phyloP scores from a whole-genome alignment of 345 rosid species.

The Erucastrum elatum region DNA sequence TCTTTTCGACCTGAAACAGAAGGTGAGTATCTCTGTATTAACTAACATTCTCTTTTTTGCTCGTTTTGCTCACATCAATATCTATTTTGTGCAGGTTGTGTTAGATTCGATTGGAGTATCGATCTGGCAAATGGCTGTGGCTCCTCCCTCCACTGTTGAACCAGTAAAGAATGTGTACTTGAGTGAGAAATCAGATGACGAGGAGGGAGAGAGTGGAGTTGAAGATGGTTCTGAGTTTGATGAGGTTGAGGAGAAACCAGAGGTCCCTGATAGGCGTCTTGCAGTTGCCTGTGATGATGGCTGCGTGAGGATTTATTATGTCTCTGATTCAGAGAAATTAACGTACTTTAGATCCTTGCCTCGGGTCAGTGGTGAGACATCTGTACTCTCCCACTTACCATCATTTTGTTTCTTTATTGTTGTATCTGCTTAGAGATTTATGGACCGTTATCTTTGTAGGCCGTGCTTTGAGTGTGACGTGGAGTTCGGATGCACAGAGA shows the following conservation, averaged over 20 bases:
- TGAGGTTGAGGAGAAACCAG: conserved; percentile 42
- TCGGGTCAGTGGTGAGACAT: conserved; percentile 91
- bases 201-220: conserved; percentile 56
- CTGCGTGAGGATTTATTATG: conserved; percentile 62
- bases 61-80: neutral
- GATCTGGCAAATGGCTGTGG: conserved; percentile 90
- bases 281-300: conserved; percentile 96
- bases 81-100: conserved; percentile 49
- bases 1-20: conserved; percentile 73
- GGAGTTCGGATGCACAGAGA: conserved; percentile 62
- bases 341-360: conserved; percentile 71
- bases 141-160: conserved; percentile 43
- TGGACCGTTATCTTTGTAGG: conserved; percentile 51
- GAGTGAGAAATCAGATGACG: conserved; percentile 43
- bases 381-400: conserved; percentile 25
- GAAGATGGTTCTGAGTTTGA: conserved; percentile 61
- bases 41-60: neutral
- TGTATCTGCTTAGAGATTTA: conserved; percentile 15
- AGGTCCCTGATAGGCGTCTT: conserved; percentile 44
- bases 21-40: conserved; percentile 54
- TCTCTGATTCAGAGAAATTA: conserved; percentile 57
- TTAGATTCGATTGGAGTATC: conserved; percentile 77
- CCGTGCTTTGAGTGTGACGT: conserved; percentile 74
- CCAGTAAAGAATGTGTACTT: conserved; percentile 49
- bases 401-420: conserved; percentile 14